phyloP scores from a whole-genome alignment of 805 yeast genomes.

The Candida oleophila region DNA sequence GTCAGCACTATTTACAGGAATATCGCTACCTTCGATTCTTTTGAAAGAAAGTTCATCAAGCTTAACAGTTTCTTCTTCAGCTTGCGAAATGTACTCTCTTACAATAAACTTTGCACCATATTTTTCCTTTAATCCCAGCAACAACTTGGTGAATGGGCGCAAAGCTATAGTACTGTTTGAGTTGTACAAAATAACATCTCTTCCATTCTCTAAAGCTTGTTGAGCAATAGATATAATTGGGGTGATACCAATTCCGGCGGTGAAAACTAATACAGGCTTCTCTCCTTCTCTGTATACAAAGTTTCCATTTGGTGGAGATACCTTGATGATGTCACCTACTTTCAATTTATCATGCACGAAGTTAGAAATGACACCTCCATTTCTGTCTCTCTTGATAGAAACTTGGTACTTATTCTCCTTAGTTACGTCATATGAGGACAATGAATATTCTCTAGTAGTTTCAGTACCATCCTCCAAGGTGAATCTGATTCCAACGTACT shows the following conservation, averaged over 20 bases:
- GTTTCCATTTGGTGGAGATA: conserved; percentile 62
- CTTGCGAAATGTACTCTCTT: conserved; percentile 20
- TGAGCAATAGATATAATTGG: conserved; percentile 58
- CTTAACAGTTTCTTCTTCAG: conserved; percentile 3
- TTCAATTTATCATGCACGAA: conserved; percentile 47
- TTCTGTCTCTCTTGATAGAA: conserved; percentile 48
- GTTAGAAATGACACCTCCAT: conserved; percentile 50
- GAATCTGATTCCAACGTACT: conserved; percentile 41
- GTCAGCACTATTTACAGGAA: conserved; percentile 11
- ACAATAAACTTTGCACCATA: conserved; percentile 17
- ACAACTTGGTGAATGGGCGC: conserved; percentile 24
- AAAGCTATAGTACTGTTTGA: conserved; percentile 23
- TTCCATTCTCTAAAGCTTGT: conserved; percentile 28
- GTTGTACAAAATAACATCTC: conserved; percentile 31
- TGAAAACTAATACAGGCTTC: conserved; percentile 37
- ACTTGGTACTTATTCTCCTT: conserved; percentile 47
- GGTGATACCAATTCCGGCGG: conserved; percentile 71
- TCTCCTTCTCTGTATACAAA: conserved; percentile 33
- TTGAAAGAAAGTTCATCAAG: conserved; percentile 12
- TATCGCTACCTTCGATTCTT: conserved; percentile 13
- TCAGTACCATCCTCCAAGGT: conserved; percentile 35
- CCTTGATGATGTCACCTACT: conserved; percentile 47
- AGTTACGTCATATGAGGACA: conserved; percentile 36
- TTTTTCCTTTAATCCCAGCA: conserved; percentile 13
- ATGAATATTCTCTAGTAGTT: conserved; percentile 59